Evolutionary conservation across 352 stramenopile species (phyloP), one percentile per base, ranked within the genome.

Genomic region (Pythium biforme): DNA sequence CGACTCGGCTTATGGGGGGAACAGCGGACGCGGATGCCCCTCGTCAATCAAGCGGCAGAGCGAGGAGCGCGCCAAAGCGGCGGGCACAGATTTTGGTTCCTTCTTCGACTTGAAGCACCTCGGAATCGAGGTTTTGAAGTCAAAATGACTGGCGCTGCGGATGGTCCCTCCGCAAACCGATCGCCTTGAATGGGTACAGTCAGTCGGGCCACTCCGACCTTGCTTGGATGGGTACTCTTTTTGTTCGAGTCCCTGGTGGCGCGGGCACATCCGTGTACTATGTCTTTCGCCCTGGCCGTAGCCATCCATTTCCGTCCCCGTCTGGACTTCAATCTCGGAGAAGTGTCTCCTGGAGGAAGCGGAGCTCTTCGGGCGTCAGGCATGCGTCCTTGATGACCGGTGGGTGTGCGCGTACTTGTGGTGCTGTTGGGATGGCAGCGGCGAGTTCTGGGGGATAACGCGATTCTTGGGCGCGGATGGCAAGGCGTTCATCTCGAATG

Each of bases 271-370:
- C 31, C 10, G 31, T 37, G 31, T 37, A 11, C 31, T 11, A 37
- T 37, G 8, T 37, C 31, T 37, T 1, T 11, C 31, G 7, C 3
- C 31, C 10, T 37, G 31, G 14, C 31, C 31, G 39, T 46, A 46
- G 39, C 39, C 39, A 46, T 37, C 31, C 31, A 37, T 37, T 37
- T 37, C 31, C 31, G 31, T n/a, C n/a, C n/a, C 4, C 31, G 31
- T 37, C 8, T 37, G 31, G 31, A 37, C 31, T 54, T 40, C 49
- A 40, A 43, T 58, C 25, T 47, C 22, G 57, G 23, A 19, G 26
- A 31, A 77, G 57, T n/a, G 71, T 72, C 19, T 73, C 64, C 6
- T 69, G 50, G 10, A 75, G 55, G 22, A 78, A 52, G 10, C 53
- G 57, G 23, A 65, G 47, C 61, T 78, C 68, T 10, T 75, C 71